Evolutionary conservation across 805 yeast species (phyloP).

Genomic region (Candida ovalis): DNA sequence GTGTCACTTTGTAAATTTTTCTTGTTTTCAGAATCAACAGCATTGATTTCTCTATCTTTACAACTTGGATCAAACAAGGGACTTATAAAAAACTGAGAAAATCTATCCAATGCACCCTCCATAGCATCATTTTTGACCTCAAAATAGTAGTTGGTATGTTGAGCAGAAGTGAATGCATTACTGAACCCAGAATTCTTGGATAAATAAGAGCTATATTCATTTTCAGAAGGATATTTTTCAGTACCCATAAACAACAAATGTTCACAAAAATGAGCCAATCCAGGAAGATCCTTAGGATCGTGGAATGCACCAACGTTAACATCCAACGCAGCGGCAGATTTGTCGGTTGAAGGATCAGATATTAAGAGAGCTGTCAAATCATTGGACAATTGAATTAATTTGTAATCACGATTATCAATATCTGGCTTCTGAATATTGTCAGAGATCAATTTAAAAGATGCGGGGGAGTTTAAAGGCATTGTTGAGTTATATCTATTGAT

Average conservation of each 20-base stretch:
- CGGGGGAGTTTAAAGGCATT: background rate
- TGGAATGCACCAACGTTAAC: constrained; percentile 75
- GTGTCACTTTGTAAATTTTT: constrained; percentile 86
- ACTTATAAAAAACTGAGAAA: constrained; percentile 84
- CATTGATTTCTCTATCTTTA: constrained; percentile 87
- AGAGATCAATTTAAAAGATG: constrained; percentile 13
- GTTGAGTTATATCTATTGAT: background rate
- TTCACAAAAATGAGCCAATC: constrained; percentile 77
- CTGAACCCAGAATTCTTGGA: constrained; percentile 84
- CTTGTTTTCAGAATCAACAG: constrained; percentile 94
- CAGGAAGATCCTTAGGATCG: constrained; percentile 61
- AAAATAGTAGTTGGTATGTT: constrained; percentile 87
- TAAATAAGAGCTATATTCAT: constrained; percentile 68
- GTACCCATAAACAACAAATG: constrained; percentile 80
- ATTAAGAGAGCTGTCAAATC: constrained; percentile 58
- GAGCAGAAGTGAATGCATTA: constrained; percentile 88
- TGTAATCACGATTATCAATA: constrained; percentile 73
- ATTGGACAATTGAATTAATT: constrained; percentile 57
- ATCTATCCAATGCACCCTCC: constrained; percentile 87
- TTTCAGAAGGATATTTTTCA: constrained; percentile 67
- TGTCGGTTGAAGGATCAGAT: constrained; percentile 66
- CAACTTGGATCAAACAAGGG: constrained; percentile 74
- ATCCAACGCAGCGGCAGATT: constrained; percentile 75
- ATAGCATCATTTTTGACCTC: constrained; percentile 74
- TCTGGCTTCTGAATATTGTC: constrained; percentile 39